phyloP scores from a whole-genome alignment of 352 stramenopile genomes.

The Phytopythium mirpurense region DNA sequence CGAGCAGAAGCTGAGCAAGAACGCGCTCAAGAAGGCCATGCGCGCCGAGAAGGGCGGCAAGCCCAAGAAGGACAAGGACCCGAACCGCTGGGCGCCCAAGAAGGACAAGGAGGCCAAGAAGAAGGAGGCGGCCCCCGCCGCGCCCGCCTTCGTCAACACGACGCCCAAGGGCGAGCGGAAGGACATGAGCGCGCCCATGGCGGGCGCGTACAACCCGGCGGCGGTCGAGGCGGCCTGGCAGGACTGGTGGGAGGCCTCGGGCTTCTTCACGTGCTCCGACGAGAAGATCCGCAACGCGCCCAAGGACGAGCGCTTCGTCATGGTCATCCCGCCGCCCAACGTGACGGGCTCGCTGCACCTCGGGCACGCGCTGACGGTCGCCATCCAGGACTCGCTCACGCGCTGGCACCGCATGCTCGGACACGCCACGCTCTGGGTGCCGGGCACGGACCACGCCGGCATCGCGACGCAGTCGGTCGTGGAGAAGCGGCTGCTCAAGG shows the following conservation, averaged over 20 bases:
- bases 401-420: conserved; percentile 98
- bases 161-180: conserved; percentile 96
- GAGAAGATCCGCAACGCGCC: conserved; percentile 70
- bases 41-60: conserved; percentile 84
- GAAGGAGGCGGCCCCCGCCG: conserved; percentile 39
- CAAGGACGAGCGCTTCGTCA: conserved; percentile 93
- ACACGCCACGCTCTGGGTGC: conserved; percentile 96
- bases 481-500: conserved; percentile 85
- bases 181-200: conserved; percentile 88
- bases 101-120: conserved; percentile 85
- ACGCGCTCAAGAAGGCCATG: conserved; percentile 93
- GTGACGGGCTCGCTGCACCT: conserved; percentile 93
- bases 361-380: conserved; percentile 98
- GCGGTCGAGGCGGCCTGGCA: conserved; percentile 98
- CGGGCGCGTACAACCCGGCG: conserved; percentile 92
- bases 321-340: conserved; percentile 92
- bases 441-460: conserved; percentile 97
- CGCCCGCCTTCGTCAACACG: conserved; percentile 84
- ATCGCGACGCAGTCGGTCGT: conserved; percentile 97
- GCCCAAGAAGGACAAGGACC: conserved; percentile 95
- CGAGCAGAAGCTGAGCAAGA: conserved; percentile 91
- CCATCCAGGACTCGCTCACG: conserved; percentile 96
- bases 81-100: conserved; percentile 86
- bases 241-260: conserved; percentile 96
- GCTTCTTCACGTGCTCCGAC: conserved; percentile 95